Evolutionary conservation across 2,329 filamentous ascomycete genomes (phyloP), one percentile per base, ranked within the genome.

Genomic region (Truncatella angustata): DNA sequence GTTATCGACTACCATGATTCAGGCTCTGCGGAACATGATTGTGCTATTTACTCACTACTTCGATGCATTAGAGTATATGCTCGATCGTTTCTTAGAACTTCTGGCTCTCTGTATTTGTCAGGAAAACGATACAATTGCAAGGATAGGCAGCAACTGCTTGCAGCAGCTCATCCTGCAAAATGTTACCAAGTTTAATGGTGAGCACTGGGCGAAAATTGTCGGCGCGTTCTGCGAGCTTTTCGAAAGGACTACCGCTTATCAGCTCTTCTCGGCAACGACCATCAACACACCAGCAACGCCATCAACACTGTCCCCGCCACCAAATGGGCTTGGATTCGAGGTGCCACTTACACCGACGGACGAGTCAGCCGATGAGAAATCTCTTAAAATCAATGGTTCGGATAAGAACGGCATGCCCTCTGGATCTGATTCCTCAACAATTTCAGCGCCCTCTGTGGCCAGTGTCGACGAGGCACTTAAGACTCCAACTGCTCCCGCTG

Each of bases 1-100:
- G 94, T 79, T 99, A 21, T 97, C 94, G 1, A 99, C 94, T 0
- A 99, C 94, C 7, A 97, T 99, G 90, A 99, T 99, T 36, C 94
- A 99, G 69, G 94, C 94, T 2, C 76, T 99, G 51, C 87, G 94
- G 54, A 97, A 97, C 72, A 96, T 99, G 90, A 97, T 99, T 62
- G 93, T 91, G 1, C 82, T 99, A 21, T 99, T 99, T 70, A 99
- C 95, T 0, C 95, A 99, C 71, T 99, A 97, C 71, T 99, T 99
- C 59, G 90, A 95, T 54, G 86, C 91, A 0, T 76, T 99, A 9
- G 91, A 97, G 72, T 96, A 96, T 67, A 99, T 99, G 94, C 81
- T 99, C 16, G 91, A 97, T 69, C 82, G 94, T n/a, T 97, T 99
- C 69, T 74, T 99, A 34, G 93, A 97, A 69, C 82, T 99, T 18